Base-by-base conservation (phyloP, 768 basidiomycete species). In the Paxillus rubicundulus region DNA sequence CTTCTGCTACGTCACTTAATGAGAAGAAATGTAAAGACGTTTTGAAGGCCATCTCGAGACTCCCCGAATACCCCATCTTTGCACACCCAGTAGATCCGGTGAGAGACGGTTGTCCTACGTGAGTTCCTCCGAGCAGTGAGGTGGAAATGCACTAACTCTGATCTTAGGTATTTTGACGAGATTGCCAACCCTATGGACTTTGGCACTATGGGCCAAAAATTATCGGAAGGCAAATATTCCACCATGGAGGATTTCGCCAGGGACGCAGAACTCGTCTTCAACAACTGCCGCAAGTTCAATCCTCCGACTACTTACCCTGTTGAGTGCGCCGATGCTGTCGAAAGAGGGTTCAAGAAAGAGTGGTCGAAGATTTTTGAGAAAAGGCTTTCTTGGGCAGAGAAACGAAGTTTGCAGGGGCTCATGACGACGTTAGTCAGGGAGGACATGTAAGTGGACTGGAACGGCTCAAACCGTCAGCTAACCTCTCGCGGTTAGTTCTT, bases 141-240 rank as follows among this genome's bases (percentile, higher is more conserved):
- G 21, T 50, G 30, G 7, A 28, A 18, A n/a, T 13, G 37, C 34
- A 27, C 30, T 52, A 45, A 58, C 36, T 40, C 56, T 55, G 16
- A 30, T 16, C 60, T 39, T 47, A 97, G 93, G 17, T 98, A 98
- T 68, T 84, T 89, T 55, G 84, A 95, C 5, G 96, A 98, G 70
- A 96, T 98, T 64, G 72, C 81, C 54, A 73, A 88, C 58, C 96
- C 96, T 6, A 98, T 98, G 96, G 94, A 98, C 70, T 85, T 98
- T 47, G 82, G 82, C 9, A 96, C 95, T 2, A 89, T 97, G 59
- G 68, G 68, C 13, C 72, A 75, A 36, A 92, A 89, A 63, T 72
- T 97, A 54, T 75, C 78, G 36, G 73, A 80, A 47, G 81, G 77
- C 45, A 74, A 80, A 61, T 99, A 98, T 66, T 58, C 72, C 12